Conservation (phyloP, 805 yeast genomes). For the Priceomyces fermenticarens region DNA sequence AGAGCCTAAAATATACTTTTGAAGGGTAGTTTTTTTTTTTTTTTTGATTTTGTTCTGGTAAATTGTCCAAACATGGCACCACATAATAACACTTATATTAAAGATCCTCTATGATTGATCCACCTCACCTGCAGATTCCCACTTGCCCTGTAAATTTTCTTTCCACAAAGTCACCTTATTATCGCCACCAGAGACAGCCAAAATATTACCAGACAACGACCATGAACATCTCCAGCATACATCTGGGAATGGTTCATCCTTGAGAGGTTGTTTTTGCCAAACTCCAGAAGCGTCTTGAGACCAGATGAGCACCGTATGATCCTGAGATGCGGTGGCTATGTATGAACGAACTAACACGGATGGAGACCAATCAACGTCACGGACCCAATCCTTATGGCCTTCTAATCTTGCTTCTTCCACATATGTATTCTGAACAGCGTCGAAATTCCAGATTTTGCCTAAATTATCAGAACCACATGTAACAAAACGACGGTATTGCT, state of each 20-base stretch:
- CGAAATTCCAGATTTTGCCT: conserved; percentile 85
- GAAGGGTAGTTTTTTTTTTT: no score
- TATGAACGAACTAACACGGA: conserved; percentile 81
- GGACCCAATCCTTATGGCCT: conserved; percentile 97
- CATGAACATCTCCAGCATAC: conserved; percentile 98
- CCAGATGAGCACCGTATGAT: conserved; percentile 93
- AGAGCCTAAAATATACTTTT: no score
- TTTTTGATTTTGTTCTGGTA: no score
- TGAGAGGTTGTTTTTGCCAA: conserved; percentile 81
- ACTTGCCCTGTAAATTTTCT: conserved; percentile 85
- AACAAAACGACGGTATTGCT: conserved; percentile 69
- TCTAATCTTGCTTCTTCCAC: conserved; percentile 71
- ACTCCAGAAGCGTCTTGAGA: conserved; percentile 66
- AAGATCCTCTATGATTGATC: conserved; percentile 51
- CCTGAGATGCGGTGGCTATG: conserved; percentile 96
- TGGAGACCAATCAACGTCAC: conserved; percentile 99
- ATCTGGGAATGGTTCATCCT: conserved; percentile 85
- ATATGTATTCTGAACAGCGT: conserved; percentile 53
- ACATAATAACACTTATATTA: no score
- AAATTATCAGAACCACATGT: conserved; percentile 95
- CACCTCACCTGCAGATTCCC: conserved; percentile 98
- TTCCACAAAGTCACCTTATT: conserved; percentile 96
- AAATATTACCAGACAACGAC: conserved; percentile 92
- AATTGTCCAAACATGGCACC: no score
- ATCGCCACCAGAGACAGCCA: conserved; percentile 96